Evolutionary conservation across 306 rosid genomes (phyloP).

Genomic region (Bauhinia variegata): DNA sequence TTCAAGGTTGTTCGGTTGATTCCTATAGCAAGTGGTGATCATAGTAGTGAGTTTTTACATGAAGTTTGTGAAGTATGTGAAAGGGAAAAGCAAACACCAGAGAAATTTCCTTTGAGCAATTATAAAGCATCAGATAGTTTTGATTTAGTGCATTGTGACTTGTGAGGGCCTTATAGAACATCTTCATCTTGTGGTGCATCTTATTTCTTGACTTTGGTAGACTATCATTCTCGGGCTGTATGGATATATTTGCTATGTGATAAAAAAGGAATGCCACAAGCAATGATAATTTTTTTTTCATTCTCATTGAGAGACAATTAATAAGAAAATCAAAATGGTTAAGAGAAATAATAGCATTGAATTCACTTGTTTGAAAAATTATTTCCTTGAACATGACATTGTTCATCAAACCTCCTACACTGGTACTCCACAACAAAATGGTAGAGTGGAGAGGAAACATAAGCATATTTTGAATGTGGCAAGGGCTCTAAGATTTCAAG

Average conservation of each 20-base stretch:
- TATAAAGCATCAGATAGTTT: neutral
- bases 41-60: neutral
- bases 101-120: neutral
- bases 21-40: too few relatives aligned
- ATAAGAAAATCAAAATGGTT: neutral
- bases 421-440: constrained; percentile 6
- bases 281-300: neutral
- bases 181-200: neutral
- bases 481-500: neutral
- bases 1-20: too few relatives aligned
- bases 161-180: neutral
- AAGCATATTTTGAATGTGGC: constrained; percentile 8
- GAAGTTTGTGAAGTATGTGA: neutral
- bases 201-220: neutral
- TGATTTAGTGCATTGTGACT: neutral
- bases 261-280: neutral
- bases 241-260: constrained; percentile 11
- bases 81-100: neutral
- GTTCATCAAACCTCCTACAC: neutral
- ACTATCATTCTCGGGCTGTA: neutral
- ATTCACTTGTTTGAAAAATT: neutral
- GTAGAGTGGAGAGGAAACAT: constrained; percentile 5
- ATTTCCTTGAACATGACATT: neutral
- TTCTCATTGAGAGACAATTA: neutral
- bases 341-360: constrained; percentile 4